Evolutionary conservation across 768 basidiomycete species (phyloP).

Genomic region (Cystofilobasidium macerans): DNA sequence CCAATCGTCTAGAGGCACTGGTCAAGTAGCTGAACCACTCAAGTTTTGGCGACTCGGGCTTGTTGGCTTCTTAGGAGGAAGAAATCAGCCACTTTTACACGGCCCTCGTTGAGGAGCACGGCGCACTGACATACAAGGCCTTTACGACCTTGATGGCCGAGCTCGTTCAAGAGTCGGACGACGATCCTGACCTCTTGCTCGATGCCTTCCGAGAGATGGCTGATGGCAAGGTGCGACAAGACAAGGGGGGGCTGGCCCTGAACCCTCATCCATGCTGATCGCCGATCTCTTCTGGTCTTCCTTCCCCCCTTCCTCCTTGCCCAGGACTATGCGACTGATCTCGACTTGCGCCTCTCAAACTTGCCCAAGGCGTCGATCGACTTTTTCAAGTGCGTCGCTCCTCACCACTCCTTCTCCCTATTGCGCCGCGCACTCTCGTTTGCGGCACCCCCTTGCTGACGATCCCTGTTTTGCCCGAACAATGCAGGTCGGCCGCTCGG

Average conservation of each 20-base stretch:
- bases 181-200: slow-evolving; percentile 78
- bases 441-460: not conserved
- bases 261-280: slow-evolving; percentile 6
- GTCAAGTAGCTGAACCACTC: not conserved
- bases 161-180: slow-evolving; percentile 89
- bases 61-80: slow-evolving; percentile 52
- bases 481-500: slow-evolving; percentile 1
- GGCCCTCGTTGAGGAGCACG: slow-evolving; percentile 66
- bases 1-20: not conserved
- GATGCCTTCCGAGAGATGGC: slow-evolving; percentile 90
- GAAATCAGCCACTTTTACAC: slow-evolving; percentile 76
- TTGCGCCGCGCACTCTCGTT: too few relatives aligned
- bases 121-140: slow-evolving; percentile 81
- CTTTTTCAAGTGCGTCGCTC: not conserved
- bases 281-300: not conserved
- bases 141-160: slow-evolving; percentile 91
- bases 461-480: not conserved
- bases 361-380: not conserved
- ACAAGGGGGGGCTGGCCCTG: slow-evolving; percentile 26
- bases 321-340: not conserved
- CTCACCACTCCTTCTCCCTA: not conserved
- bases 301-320: not conserved
- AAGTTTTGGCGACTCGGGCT: too few relatives aligned
- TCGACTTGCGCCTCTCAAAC: not conserved
- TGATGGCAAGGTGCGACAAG: slow-evolving; percentile 58